A percentile compares a stretch with the other conserved stretches of the same genome.
Evolutionary conservation across 108 stramenopile species (phyloP).

Genomic region (Discostella stelligeroides): DNA sequence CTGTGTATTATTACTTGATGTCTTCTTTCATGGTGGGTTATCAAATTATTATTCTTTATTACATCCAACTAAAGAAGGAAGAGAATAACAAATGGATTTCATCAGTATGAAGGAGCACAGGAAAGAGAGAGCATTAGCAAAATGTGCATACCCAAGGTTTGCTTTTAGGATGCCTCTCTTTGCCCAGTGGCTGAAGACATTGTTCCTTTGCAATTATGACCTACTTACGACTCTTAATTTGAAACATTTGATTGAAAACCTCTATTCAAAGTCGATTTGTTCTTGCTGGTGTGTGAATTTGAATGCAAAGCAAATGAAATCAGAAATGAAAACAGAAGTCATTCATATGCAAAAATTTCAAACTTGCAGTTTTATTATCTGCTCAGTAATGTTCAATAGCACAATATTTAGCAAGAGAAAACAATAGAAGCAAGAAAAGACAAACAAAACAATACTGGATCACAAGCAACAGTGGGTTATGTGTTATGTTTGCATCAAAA

Average conservation of each 20-base stretch:
- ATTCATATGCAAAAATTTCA: no score
- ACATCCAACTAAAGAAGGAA: conserved; percentile 18
- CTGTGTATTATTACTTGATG: no score
- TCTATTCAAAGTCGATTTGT: conserved; percentile 33
- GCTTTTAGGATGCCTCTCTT: conserved; percentile 33
- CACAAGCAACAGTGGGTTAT: no score
- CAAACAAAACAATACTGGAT: no score
- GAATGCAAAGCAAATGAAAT: conserved; percentile 27
- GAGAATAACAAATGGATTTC: no score
- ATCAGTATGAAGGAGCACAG: no score
- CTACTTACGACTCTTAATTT: conserved; percentile 21
- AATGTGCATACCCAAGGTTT: conserved; percentile 36
- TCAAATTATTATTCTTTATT: conserved; percentile 14
- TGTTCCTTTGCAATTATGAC: conserved; percentile 27
- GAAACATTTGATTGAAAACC: conserved; percentile 34
- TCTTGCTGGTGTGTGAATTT: conserved; percentile 18
- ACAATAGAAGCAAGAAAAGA: no score
- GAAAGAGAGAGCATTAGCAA: no score
- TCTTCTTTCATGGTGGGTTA: conserved; percentile 16
- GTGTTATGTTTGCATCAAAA: background rate
- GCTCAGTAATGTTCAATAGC: conserved; percentile 23
- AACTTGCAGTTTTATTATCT: conserved; percentile 36
- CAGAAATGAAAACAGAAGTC: no score
- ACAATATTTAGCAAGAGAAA: background rate
- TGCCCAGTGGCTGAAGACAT: conserved; percentile 30